Percentiles rank a stretch among this genome's conserved stretches.
Evolutionary conservation across 768 basidiomycete species (phyloP).

Genomic region (Stropharia rugosoannulata): DNA sequence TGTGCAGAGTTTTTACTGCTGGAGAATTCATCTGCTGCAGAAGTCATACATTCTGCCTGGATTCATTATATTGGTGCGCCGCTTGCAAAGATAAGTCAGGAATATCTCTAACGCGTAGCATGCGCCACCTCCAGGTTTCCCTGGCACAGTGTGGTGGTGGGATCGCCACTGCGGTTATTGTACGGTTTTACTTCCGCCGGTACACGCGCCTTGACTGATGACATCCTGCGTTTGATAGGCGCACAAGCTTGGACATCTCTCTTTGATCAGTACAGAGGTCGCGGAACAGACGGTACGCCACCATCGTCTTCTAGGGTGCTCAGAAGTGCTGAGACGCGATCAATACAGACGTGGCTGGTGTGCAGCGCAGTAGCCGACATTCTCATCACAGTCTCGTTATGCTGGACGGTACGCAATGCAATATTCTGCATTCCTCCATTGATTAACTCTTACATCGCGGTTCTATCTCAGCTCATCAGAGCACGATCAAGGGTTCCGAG

Average conservation of each 20-base stretch:
- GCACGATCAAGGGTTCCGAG: not conserved
- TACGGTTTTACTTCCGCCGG: not conserved
- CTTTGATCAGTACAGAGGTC: constrained; percentile 6
- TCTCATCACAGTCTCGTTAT: constrained; percentile 4
- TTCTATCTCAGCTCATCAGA: not conserved
- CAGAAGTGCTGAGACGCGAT: not conserved
- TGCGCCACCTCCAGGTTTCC: not conserved
- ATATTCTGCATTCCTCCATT: not conserved
- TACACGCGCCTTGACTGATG: not conserved
- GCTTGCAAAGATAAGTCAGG: not conserved
- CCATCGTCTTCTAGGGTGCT: not conserved
- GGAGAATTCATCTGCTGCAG: constrained; percentile 5
- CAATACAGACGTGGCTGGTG: constrained; percentile 5
- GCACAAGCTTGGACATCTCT: constrained; percentile 3
- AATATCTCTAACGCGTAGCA: not conserved
- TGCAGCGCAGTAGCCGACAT: constrained; percentile 2
- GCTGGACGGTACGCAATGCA: constrained; percentile 1
- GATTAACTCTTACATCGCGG: not conserved
- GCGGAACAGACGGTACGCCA: constrained; percentile 4
- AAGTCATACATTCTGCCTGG: not conserved
- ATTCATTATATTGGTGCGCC: constrained; percentile 1
- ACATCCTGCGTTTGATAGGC: not conserved
- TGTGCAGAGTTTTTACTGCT: constrained; percentile 6
- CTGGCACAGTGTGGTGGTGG: constrained; percentile 5
- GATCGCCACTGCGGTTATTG: constrained; percentile 3